These are phyloP conservation scores for Pholiota microspora DNA, from an alignment of 768 basidiomycete species.

Conservation along the genomic window DNA sequence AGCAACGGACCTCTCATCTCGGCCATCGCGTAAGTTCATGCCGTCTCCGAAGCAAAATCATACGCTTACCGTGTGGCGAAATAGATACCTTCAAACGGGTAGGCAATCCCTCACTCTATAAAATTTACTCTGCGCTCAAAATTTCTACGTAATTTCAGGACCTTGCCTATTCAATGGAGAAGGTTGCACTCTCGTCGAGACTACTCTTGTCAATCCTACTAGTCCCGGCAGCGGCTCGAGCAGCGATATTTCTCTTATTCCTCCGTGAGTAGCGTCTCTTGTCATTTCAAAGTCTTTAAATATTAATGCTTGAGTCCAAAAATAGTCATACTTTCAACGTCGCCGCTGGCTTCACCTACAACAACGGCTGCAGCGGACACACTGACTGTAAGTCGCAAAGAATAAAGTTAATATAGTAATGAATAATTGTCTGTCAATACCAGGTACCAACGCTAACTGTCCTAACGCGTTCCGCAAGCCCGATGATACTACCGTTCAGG, in stretches of 20 bases:
- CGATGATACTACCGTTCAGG: constrained; percentile 34
- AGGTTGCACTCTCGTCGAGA: constrained; percentile 30
- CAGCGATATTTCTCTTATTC: constrained; percentile 15
- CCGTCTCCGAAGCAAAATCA: background rate
- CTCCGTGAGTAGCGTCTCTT: background rate
- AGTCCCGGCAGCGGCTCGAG: constrained; percentile 13
- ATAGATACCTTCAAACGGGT: constrained; percentile 5
- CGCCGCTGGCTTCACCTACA: constrained; percentile 39
- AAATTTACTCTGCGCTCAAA: background rate
- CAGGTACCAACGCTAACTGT: constrained; percentile 34
- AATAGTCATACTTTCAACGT: constrained; percentile 38
- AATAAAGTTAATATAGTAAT: no score
- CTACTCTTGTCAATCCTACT: constrained; percentile 29
- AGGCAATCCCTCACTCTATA: background rate
- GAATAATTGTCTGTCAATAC: constrained; percentile 15
- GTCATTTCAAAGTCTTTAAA: background rate
- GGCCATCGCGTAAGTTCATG: constrained; percentile 32
- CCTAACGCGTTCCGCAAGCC: constrained; percentile 34
- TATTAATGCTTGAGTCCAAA: background rate
- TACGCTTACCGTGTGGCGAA: background rate
- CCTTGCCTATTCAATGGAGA: constrained; percentile 29
- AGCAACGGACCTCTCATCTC: constrained; percentile 20
- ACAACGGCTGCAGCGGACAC: constrained; percentile 39
- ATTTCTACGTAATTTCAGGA: constrained; percentile 14
- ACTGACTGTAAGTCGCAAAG: constrained; percentile 24